Conservation (phyloP, 2,329 filamentous ascomycete genomes). For the Trichoderma pleuroti region DNA sequence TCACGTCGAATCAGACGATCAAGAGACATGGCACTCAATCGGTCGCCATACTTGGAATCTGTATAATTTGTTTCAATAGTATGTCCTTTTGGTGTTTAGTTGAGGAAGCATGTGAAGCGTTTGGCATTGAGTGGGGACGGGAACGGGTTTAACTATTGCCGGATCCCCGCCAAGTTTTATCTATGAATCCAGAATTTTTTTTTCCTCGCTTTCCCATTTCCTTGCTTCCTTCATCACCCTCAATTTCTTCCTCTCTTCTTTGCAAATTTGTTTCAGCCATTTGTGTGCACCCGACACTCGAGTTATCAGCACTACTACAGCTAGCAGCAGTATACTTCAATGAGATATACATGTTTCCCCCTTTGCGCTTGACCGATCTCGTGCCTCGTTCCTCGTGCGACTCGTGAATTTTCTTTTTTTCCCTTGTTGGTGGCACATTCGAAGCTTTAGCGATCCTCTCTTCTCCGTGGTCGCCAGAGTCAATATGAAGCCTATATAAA, state of each 20-base stretch:
- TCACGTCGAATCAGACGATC: neutral
- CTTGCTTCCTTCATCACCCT: neutral
- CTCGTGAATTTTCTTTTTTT: neutral
- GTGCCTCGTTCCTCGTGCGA: constrained; percentile 6
- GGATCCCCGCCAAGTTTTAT: neutral
- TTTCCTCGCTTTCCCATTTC: neutral
- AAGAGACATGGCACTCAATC: neutral
- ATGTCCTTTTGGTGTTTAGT: neutral
- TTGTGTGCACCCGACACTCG: neutral
- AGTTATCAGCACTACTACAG: neutral
- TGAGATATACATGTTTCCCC: neutral
- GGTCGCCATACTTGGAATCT: neutral
- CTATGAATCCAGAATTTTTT: neutral
- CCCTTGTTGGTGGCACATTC: constrained; percentile 65
- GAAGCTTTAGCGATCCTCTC: constrained; percentile 77
- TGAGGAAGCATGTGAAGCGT: neutral
- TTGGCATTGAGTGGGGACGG: neutral
- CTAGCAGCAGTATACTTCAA: neutral
- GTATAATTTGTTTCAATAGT: too few relatives aligned
- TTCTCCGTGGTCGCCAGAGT: constrained; percentile 70
- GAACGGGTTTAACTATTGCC: constrained; percentile 9
- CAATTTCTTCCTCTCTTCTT: neutral
- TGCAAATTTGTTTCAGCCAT: neutral
- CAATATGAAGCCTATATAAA: constrained; percentile 76
- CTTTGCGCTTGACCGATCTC: neutral